Base-by-base conservation (phyloP, 2,329 filamentous ascomycete genomes). In the Ceratocystis variospora region DNA sequence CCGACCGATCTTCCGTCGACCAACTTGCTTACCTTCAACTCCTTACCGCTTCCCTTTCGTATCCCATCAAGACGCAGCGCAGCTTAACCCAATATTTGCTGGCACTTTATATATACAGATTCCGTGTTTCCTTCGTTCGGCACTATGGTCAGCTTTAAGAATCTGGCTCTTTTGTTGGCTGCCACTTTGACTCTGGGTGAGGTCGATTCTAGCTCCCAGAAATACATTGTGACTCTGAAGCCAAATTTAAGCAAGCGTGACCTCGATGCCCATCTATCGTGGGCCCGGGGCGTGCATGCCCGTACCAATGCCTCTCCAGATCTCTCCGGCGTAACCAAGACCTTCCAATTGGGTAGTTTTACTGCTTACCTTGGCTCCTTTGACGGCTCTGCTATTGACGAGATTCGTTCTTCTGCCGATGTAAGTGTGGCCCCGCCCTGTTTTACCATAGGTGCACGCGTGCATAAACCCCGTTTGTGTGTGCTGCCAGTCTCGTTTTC, bases 141-240 rank as follows among this genome's bases (percentile, higher is more conserved):
- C 62, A 67, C 63, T 55, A 71, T 70, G 69, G 70, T 69, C 61
- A 67, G 65, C 61, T 64, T 71, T 62, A 70, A 69, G 61, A 70
- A 57, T 19, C 65, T 72, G 55, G 69, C 70, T 22, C 41, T 68
- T 61, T 61, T 68, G 41, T 59, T 68, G 25, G 62, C 62, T 22
- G 65, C 68, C 63, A 48, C 69, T 22, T 61, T 71, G 50, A 72
- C 73, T 33, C 63, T 71, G 44, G 67, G 67, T 6, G 68, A 70
- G 62, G 68, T 66, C 31, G 69, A 67, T 63, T 63, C 69, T 8
- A 68, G 77, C 50, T 70, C 75, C 61, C 74, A 73, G 69, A 78
- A 75, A 69, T 80, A 79, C 71, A 80, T 80, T 66, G 71, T 80
- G 71, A 80, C 77, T 44, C 69, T 80, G 22, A 77, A 79, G 71